Evolutionary conservation across 306 rosid genomes (phyloP).

Genomic region (Vigna angularis): DNA sequence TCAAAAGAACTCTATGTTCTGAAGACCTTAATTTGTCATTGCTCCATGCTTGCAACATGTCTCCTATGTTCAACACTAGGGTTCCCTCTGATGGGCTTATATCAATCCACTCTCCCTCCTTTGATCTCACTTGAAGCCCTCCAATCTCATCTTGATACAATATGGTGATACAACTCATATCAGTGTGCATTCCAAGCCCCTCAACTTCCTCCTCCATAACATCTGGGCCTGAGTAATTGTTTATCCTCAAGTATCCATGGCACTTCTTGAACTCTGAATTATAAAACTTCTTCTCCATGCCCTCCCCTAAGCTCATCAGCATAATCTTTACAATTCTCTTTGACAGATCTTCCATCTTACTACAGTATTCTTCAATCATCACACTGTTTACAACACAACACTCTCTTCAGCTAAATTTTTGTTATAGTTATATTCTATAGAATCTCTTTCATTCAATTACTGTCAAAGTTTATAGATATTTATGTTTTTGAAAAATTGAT

Average conservation of each 20-base stretch:
- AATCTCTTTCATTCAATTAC: background rate
- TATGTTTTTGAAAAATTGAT: background rate
- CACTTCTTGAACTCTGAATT: constrained; percentile 68
- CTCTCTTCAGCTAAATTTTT: background rate
- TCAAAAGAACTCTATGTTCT: constrained; percentile 75
- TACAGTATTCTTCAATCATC: constrained; percentile 76
- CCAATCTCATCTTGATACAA: constrained; percentile 71
- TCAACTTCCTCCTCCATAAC: constrained; percentile 56
- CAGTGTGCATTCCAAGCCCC: constrained; percentile 88
- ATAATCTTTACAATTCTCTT: constrained; percentile 58
- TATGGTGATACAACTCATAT: constrained; percentile 79
- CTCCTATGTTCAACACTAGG: constrained; percentile 83
- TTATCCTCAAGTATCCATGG: constrained; percentile 77
- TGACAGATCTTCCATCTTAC: constrained; percentile 79
- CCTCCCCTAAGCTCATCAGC: constrained; percentile 67
- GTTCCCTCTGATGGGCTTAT: constrained; percentile 69
- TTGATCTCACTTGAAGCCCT: constrained; percentile 82
- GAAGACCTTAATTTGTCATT: constrained; percentile 81
- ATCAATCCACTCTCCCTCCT: constrained; percentile 71
- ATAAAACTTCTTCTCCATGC: constrained; percentile 54
- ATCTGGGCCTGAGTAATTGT: constrained; percentile 65
- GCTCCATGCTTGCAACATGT: constrained; percentile 91
- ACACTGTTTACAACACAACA: constrained; percentile 50
- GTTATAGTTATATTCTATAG: background rate
- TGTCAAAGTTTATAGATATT: background rate